These are phyloP conservation scores for Quercus engelmannii DNA, from an alignment of 306 rosid species.

Conservation along the genomic window DNA sequence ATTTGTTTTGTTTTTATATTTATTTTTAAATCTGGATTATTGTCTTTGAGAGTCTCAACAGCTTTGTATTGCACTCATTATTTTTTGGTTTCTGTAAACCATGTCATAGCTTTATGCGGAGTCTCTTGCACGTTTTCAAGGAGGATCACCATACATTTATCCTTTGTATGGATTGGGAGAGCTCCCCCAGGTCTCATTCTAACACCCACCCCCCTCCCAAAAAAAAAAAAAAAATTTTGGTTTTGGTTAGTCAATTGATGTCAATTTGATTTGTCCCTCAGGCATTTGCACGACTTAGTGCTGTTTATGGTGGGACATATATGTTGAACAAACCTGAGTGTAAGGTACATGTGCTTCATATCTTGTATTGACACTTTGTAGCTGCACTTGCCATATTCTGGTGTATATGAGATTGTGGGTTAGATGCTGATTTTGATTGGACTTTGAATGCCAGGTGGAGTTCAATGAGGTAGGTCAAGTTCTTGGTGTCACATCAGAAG, in stretches of 20 bases:
- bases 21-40: background rate
- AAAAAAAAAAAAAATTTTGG: constrained; percentile 3
- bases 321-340: constrained; percentile 98
- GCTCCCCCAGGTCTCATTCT: constrained; percentile 80
- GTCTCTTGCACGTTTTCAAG: constrained; percentile 96
- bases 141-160: constrained; percentile 97
- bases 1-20: constrained; percentile 1
- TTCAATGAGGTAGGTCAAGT: constrained; percentile 84
- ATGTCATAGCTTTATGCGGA: constrained; percentile 74
- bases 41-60: constrained; percentile 4
- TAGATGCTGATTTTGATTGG: constrained; percentile 3
- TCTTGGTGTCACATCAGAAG: constrained; percentile 93
- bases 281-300: constrained; percentile 99
- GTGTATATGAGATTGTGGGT: background rate
- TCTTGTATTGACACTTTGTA: background rate
- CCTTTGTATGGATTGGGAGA: constrained; percentile 98
- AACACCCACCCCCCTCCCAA: background rate
- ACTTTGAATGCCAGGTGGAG: constrained; percentile 68
- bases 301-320: constrained; percentile 97
- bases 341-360: constrained; percentile 50
- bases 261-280: constrained; percentile 11
- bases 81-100: constrained; percentile 8
- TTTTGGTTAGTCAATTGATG: background rate
- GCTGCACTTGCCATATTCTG: constrained; percentile 6
- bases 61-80: constrained; percentile 13